Conservation (phyloP, 768 basidiomycete species). For the Mycena sanguinolenta region DNA sequence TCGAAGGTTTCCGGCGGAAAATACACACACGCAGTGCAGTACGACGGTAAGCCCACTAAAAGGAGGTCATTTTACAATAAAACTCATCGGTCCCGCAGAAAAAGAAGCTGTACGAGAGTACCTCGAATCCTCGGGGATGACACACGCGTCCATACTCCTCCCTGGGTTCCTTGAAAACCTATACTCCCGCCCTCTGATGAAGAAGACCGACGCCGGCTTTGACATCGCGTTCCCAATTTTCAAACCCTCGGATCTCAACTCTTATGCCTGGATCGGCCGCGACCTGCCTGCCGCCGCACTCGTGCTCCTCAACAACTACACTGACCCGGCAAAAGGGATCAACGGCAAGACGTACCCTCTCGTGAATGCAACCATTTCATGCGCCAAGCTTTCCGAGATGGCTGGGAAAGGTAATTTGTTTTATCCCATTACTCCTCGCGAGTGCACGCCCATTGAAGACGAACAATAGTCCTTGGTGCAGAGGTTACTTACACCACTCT, state of each 20-base stretch:
- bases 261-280: conserved; percentile 16
- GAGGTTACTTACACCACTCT: conserved; percentile 14
- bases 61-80: neutral
- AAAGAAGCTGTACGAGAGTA: conserved; percentile 16
- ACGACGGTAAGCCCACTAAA: neutral
- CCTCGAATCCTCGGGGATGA: conserved; percentile 7
- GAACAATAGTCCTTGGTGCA: neutral
- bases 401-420: conserved; percentile 9
- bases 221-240: neutral
- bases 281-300: conserved; percentile 21
- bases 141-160: conserved; percentile 23
- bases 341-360: conserved; percentile 18
- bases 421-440: neutral
- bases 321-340: conserved; percentile 11
- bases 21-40: conserved; percentile 11
- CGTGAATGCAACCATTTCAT: conserved; percentile 5
- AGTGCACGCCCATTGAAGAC: neutral
- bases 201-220: conserved; percentile 8
- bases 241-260: neutral
- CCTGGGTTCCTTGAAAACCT: conserved; percentile 16
- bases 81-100: neutral
- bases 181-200: neutral
- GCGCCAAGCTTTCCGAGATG: conserved; percentile 6
- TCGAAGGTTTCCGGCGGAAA: conserved; percentile 12
- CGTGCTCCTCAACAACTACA: conserved; percentile 22